Evolutionary conservation across 768 basidiomycete genomes (phyloP), one percentile per base, ranked within the genome.

Genomic region (Cyclocybe cylindracea): DNA sequence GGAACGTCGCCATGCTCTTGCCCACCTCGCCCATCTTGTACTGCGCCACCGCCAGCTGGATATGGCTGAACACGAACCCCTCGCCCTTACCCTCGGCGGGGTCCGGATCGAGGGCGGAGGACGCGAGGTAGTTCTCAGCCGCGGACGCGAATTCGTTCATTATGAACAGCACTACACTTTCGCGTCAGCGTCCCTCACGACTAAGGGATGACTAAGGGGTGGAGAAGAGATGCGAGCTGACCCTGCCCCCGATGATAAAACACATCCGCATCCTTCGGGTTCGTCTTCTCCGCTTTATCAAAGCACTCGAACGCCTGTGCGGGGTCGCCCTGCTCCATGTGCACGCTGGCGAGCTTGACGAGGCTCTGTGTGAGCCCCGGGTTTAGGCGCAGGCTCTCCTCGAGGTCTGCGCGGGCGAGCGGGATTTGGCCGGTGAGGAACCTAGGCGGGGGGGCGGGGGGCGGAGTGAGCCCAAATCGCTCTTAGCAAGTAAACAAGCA

Each of bases 191-290:
- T n/a, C n/a, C n/a, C n/a, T n/a, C n/a, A n/a, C n/a, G n/a, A n/a
- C n/a, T n/a, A n/a, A n/a, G n/a, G n/a, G n/a, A n/a, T n/a, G n/a
- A n/a, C n/a, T n/a, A n/a, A n/a, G n/a, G n/a, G n/a, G n/a, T n/a
- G n/a, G n/a, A n/a, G n/a, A n/a, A n/a, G n/a, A n/a, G n/a, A n/a
- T n/a, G n/a, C n/a, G 41, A 4, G 50, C 78, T 43, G 44, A 90
- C 91, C 91, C 78, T 99, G 97, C 40, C 96, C 97, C 60, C 95
- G 92, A 68, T 99, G 97, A 71, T 99, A 99, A 76, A 92, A 98
- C 50, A 97, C 93, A 69, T 98, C 96, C 0, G 96, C 87, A 70
- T 98, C 95, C 43, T 85, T 74, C 5, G 86, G 73, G 61, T 98
- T 86, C 59, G 89, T 81, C 60, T 79, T 77, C 64, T 94, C 87